A percentile compares a stretch with the other conserved stretches of the same genome.
phyloP scores from a whole-genome alignment of 495 filamentous ascomycete genomes.

The Tuber aestivum region DNA sequence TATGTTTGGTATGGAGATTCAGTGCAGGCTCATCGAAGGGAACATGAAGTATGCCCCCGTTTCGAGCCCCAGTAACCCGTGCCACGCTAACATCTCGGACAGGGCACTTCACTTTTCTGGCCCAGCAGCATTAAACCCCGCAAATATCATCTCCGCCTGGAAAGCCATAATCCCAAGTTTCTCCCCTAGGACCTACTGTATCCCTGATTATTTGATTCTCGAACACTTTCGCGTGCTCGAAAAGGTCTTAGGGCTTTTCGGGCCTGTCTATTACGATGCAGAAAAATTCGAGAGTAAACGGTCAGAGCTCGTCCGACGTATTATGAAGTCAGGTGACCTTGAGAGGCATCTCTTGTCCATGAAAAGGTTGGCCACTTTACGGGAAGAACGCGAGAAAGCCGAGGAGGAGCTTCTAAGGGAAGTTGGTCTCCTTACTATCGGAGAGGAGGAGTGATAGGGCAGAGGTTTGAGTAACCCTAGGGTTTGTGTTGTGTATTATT shows the following conservation, averaged over 20 bases:
- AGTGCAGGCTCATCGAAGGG: constrained; percentile 28
- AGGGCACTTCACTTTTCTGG: constrained; percentile 28
- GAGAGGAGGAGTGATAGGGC: not conserved
- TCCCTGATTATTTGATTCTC: constrained; percentile 26
- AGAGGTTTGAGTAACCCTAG: not conserved
- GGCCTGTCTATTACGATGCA: constrained; percentile 29
- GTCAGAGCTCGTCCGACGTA: constrained; percentile 11
- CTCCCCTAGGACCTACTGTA: constrained; percentile 23
- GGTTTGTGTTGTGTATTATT: not conserved
- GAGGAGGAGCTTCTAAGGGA: constrained; percentile 24
- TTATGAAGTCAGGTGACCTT: constrained; percentile 19
- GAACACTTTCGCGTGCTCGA: constrained; percentile 29
- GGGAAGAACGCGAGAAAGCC: constrained; percentile 20
- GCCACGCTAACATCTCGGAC: not conserved
- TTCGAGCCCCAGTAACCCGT: too few species aligned
- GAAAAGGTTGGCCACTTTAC: constrained; percentile 24
- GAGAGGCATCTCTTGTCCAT: constrained; percentile 4
- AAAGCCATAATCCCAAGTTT: constrained; percentile 30
- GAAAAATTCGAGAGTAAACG: constrained; percentile 28
- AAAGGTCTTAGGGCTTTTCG: constrained; percentile 24
- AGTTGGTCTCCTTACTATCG: constrained; percentile 12
- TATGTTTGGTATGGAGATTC: constrained; percentile 36
- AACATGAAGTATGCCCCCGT: constrained; percentile 21
- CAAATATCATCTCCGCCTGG: constrained; percentile 20
- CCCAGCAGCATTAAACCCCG: constrained; percentile 26